Conservation (phyloP, 192 early-diverging fungal genomes). For the Rhizophlyctis rosea region DNA sequence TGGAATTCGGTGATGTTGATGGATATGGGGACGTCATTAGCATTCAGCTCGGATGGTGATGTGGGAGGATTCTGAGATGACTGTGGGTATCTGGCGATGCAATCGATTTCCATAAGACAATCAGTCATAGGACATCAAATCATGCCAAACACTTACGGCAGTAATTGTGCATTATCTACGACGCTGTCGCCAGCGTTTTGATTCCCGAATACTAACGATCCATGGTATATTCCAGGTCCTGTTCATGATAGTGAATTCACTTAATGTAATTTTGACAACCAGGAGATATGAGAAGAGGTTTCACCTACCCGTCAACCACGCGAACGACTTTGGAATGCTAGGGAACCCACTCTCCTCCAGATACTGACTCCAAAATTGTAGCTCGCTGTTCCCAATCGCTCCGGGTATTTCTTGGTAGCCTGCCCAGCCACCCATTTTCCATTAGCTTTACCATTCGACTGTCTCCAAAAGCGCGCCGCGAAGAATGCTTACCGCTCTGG, state of each 20-base stretch:
- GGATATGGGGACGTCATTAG: slow-evolving; percentile 62
- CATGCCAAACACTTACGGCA: slow-evolving; percentile 59
- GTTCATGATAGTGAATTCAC: too few relatives aligned
- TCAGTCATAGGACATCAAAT: slow-evolving; percentile 4
- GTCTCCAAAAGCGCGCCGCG: neutral
- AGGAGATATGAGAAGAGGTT: too few relatives aligned
- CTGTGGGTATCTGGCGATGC: slow-evolving; percentile 4
- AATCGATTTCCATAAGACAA: slow-evolving; percentile 3
- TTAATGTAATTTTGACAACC: neutral
- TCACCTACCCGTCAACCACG: slow-evolving; percentile 79
- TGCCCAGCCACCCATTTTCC: too few relatives aligned
- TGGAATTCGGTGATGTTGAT: slow-evolving; percentile 88
- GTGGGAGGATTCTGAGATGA: slow-evolving; percentile 51
- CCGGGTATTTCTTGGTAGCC: slow-evolving; percentile 68
- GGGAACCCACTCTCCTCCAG: slow-evolving; percentile 60
- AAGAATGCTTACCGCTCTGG: slow-evolving; percentile 53
- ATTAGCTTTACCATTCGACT: slow-evolving; percentile 8
- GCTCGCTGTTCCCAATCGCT: slow-evolving; percentile 45
- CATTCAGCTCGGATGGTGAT: slow-evolving; percentile 28
- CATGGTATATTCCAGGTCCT: slow-evolving; percentile 84
- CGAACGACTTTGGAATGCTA: slow-evolving; percentile 73
- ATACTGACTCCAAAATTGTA: slow-evolving; percentile 69
- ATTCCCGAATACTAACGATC: slow-evolving; percentile 72
- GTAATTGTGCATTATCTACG: slow-evolving; percentile 73
- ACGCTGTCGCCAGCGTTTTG: slow-evolving; percentile 75